Evolutionary conservation across 2,329 filamentous ascomycete species (phyloP), one percentile per base, ranked within the genome.

Genomic region (Xylariaceae sp.): DNA sequence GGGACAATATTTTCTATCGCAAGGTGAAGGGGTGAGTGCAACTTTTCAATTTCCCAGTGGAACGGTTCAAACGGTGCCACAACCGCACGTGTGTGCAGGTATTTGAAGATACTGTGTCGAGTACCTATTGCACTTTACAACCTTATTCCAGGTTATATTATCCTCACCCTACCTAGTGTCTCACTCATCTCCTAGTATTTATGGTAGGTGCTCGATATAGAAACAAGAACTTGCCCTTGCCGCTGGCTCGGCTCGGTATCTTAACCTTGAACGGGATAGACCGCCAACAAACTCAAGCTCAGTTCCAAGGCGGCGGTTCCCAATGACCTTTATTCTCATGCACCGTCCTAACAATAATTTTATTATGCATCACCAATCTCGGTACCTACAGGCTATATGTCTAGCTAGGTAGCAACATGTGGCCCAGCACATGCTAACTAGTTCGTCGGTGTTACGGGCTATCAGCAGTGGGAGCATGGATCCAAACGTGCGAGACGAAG

Each of bases 51-150:
- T 31, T 60, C 34, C 58, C 58, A 28, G 28, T 55, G 14, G 46
- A 6, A 46, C 37, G 58, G 58, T 58, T 61, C 54, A 36, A 31
- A 34, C 43, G 34, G 29, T 46, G 45, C 43, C 23, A 49, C 34
- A 41, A 50, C 28, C 24, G 29, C 31, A 48, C 29, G 7, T 8
- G 7, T 19, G 17, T 40, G 21, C 16, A 9, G 17, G n/a, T n/a
- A n/a, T n/a, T n/a, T n/a, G n/a, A n/a, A n/a, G n/a, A n/a, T n/a
- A n/a, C n/a, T n/a, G n/a, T n/a, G n/a, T 24, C 34, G 14, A 28
- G 37, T 28, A 37, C 17, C 6, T 17, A n/a, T 16, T 44, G n/a
- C 19, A 17, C 19, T 26, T 37, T 47, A 12, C 21, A 45, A 40
- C 23, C 28, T 8, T 28, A 17, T 34, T 28, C 29, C 45, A 31